Evolutionary conservation across 1,139 yeast species (phyloP), one percentile per base, ranked within the genome.

Genomic region (Hansenula sp.): DNA sequence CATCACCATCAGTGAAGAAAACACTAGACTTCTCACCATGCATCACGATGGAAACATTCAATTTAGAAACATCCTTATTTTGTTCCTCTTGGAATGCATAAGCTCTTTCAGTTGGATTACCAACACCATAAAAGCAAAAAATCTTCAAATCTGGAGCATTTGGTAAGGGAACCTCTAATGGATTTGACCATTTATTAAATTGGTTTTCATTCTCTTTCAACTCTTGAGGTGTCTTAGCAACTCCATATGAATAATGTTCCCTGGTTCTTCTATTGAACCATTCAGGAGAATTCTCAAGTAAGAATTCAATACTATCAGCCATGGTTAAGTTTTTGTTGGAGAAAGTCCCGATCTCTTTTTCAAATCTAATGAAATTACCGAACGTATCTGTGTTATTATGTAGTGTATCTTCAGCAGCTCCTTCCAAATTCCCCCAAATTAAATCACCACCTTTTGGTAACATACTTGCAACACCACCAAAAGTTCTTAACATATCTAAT

Each of bases 381-480:
- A 77, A 84, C 15, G 71, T 63, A 21, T 61, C 54, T 1, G 61
- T 58, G 28, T 64, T 63, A 39, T 70, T 62, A 7, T 70, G 48
- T 29, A 43, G 35, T 2, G 11, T 67, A 24, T 57, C 63, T n/a
- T 63, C 63, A 4, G 57, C 62, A 5, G 60, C 53, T 28, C 51
- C 51, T 1, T 39, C 34, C 3, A 43, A 55, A 54, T 79, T 74
- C 9, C 97, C 99, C 99, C 99, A 93, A 36, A 93, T 77, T 7
- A 79, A 61, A 37, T 82, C 82, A 3, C 97, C 98, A 29, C 99
- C 99, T 63, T 93, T 93, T 17, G 99, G 99, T 36, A 93, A 62
- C 98, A 93, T 94, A 49, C 95, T 81, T 12, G 97, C 91, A 43
- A 94, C 72, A 3, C 99, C 98, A 13, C 96, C 97, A 77, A 93